phyloP scores from a whole-genome alignment of 1,139 yeast genomes.

The Taphrina pruni region DNA sequence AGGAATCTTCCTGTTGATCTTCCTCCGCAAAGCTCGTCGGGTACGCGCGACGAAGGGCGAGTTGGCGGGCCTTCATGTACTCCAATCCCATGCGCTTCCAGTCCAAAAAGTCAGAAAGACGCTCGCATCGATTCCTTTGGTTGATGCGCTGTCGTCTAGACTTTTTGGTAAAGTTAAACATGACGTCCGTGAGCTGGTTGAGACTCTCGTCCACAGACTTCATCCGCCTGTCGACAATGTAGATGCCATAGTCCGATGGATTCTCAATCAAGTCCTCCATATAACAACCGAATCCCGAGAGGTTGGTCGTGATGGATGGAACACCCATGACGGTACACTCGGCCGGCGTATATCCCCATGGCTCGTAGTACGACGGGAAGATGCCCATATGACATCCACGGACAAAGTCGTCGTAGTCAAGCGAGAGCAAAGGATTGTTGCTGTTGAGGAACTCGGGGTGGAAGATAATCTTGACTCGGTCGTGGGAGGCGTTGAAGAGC shows the following conservation, averaged over 20 bases:
- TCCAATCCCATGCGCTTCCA: constrained; percentile 99
- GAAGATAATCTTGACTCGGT: constrained; percentile 92
- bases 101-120: constrained; percentile 88
- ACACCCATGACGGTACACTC: constrained; percentile 99
- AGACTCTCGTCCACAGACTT: constrained; percentile 93
- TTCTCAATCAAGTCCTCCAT: constrained; percentile 98
- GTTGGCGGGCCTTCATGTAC: constrained; percentile 90
- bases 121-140: constrained; percentile 95
- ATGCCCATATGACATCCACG: constrained; percentile 98
- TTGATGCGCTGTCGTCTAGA: constrained; percentile 96
- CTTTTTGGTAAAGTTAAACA: constrained; percentile 86
- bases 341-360: constrained; percentile 99
- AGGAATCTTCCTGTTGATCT: constrained; percentile 55
- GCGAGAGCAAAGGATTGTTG: constrained; percentile 88
- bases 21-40: constrained; percentile 71
- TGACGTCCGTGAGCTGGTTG: constrained; percentile 83
- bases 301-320: constrained; percentile 95
- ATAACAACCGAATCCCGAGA: constrained; percentile 97
- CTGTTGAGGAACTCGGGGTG: constrained; percentile 97
- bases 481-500: constrained; percentile 85
- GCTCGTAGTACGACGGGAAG: constrained; percentile 97
- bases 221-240: constrained; percentile 92
- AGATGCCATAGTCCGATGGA: constrained; percentile 93
- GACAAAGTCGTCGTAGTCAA: constrained; percentile 96
- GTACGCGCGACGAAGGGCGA: constrained; percentile 90